A percentile compares a stretch with the other conserved stretches of the same genome.
phyloP scores from a whole-genome alignment of 106 monocot genomes.

The Dendrobium officinale region DNA sequence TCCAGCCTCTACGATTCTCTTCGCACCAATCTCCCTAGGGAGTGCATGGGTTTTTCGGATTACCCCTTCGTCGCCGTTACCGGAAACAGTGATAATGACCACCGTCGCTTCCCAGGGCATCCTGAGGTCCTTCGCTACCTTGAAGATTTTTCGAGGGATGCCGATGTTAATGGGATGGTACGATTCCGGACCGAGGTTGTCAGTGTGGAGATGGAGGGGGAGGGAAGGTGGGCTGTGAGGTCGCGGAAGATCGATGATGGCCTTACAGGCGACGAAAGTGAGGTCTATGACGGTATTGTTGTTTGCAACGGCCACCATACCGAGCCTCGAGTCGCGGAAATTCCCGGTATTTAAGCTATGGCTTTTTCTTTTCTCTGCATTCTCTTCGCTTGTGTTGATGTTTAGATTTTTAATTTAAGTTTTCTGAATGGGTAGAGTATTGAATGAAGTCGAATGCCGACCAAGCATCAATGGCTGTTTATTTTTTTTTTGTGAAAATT shows the following conservation, averaged over 20 bases:
- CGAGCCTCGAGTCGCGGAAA: conserved; percentile 63
- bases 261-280: conserved; percentile 15
- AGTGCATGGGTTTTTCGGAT: conserved; percentile 86
- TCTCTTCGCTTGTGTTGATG: not conserved
- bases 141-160: conserved; percentile 66
- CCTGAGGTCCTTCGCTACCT: conserved; percentile 75
- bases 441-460: not conserved
- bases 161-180: conserved; percentile 36
- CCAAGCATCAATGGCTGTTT: not conserved
- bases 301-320: conserved; percentile 88
- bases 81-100: conserved; percentile 17
- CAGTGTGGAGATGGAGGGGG: conserved; percentile 40
- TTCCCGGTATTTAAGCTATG: conserved; percentile 49
- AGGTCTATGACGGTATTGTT: conserved; percentile 76
- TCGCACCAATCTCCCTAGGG: conserved; percentile 85
- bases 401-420: not conserved
- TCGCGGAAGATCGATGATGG: conserved; percentile 20
- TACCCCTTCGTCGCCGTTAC: conserved; percentile 55
- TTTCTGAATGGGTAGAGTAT: not conserved
- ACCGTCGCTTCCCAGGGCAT: conserved; percentile 68
- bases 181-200: conserved; percentile 69
- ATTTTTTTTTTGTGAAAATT: too few relatives aligned
- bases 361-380: not conserved
- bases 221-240: conserved; percentile 49
- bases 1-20: conserved; percentile 84